Base-by-base conservation (phyloP, 352 stramenopile genomes). In the Pythium periplocum region DNA sequence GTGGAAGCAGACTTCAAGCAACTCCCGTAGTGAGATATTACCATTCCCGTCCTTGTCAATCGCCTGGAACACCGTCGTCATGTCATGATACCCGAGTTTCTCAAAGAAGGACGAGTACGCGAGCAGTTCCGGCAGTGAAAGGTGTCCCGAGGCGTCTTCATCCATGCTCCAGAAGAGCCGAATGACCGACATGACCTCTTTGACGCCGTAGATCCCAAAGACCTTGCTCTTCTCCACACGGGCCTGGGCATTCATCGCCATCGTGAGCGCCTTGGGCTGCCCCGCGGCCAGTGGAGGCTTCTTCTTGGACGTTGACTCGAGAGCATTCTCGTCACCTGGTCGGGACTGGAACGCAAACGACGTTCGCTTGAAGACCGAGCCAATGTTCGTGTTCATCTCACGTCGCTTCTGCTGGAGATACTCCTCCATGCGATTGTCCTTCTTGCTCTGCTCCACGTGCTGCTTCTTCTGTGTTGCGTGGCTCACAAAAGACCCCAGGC, bases 101-200 rank as follows among this genome's bases (percentile, higher is more conserved):
- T 87, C 77, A 48, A 90, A 87, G 41, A 82, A 79, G 3, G 66
- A 32, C 31, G 75, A 71, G 67, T 73, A 90, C 11, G 71, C 53
- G 10, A 84, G 66, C 35, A 90, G 52, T 50, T 90, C 79, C 1
- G 46, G 32, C 44, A 86, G 48, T 10, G 73, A 72, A 11, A 90
- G 73, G n/a, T 60, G 68, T 0, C 79, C 79, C 9, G 79, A 90
- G 49, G 59, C 53, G 45, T 90, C 79, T n/a, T 71, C 63, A 46
- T 90, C 77, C 69, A 90, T 86, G 38, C 63, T 74, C 71, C 73
- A 83, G 52, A 90, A 90, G 4, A 90, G 64, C 1, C 79, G 76
- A 32, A 90, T 83, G 4, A 90, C 67, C 4, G 78, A 81, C 79
- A 90, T 90, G 34, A 87, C 77, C 48, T 90, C 79, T 9, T 71